Evolutionary conservation across 1,139 yeast genomes (phyloP).

Genomic region (Casaregolazyma lundiana): DNA sequence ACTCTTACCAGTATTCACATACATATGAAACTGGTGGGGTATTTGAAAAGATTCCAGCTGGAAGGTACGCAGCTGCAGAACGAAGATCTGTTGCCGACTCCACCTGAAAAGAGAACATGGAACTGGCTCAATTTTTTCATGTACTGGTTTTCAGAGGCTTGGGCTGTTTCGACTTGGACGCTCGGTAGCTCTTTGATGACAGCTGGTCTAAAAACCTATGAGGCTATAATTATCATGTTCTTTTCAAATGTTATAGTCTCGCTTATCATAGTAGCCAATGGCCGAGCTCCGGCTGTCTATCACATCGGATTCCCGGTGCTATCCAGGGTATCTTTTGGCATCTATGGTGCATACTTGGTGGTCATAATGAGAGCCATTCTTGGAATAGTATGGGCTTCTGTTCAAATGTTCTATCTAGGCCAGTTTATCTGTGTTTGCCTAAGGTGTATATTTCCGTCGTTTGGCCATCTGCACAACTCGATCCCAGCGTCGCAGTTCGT

Average conservation of each 20-base stretch:
- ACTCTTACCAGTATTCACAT: too few species aligned
- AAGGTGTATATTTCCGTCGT: slow-evolving; percentile 60
- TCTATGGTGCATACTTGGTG: slow-evolving; percentile 24
- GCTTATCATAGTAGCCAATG: slow-evolving; percentile 18
- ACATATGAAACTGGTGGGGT: too few species aligned
- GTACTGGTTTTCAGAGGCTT: slow-evolving; percentile 19
- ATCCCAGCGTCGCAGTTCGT: slow-evolving; percentile 40
- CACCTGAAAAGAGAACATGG: slow-evolving; percentile 17
- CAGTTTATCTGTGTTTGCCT: slow-evolving; percentile 55
- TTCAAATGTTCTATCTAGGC: slow-evolving; percentile 31
- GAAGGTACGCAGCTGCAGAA: too few species aligned
- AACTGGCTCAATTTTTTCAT: slow-evolving; percentile 18
- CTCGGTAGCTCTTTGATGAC: slow-evolving; percentile 17
- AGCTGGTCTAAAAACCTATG: slow-evolving; percentile 16
- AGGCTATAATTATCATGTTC: slow-evolving; percentile 17
- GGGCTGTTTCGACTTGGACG: slow-evolving; percentile 22
- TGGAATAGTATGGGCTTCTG: slow-evolving; percentile 31
- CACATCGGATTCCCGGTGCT: slow-evolving; percentile 23
- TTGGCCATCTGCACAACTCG: slow-evolving; percentile 48
- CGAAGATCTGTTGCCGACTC: slow-evolving; percentile 20
- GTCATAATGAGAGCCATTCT: slow-evolving; percentile 26
- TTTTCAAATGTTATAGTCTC: slow-evolving; percentile 18
- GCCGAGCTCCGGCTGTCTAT: slow-evolving; percentile 22
- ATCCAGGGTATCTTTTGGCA: slow-evolving; percentile 21
- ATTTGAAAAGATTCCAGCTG: too few species aligned